phyloP scores from a whole-genome alignment of 257 asterid species.

The Phtheirospermum japonicum region DNA sequence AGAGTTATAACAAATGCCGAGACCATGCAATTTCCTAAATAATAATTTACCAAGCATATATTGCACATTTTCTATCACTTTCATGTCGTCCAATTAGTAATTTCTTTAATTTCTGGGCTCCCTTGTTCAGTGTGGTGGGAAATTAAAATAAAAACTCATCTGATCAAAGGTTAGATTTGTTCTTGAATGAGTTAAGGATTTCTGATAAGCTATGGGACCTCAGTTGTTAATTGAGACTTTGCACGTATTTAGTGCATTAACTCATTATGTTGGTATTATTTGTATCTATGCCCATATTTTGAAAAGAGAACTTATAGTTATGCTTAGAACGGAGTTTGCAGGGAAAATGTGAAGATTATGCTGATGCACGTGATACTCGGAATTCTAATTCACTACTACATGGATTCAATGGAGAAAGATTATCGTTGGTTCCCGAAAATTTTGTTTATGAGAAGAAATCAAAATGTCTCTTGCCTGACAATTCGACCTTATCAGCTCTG shows the following conservation, averaged over 20 bases:
- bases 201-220: too few relatives aligned
- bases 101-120: not conserved
- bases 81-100: not conserved
- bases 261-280: constrained; percentile 2
- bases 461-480: constrained; percentile 27
- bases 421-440: constrained; percentile 32
- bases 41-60: not conserved
- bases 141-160: not conserved
- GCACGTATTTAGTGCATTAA: not conserved
- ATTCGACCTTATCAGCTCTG: constrained; percentile 40
- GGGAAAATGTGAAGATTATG: constrained; percentile 26
- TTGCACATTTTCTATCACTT: not conserved
- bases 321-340: constrained; percentile 31
- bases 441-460: constrained; percentile 30
- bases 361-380: constrained; percentile 3
- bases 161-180: not conserved
- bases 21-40: too few relatives aligned
- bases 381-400: constrained; percentile 24
- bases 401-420: constrained; percentile 28
- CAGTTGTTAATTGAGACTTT: too few relatives aligned
- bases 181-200: not conserved
- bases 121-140: not conserved
- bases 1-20: too few relatives aligned
- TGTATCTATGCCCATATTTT: not conserved
- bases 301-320: constrained; percentile 8